Evolutionary conservation across 2,329 filamentous ascomycete species (phyloP).

Genomic region (Thelonectria blattea): DNA sequence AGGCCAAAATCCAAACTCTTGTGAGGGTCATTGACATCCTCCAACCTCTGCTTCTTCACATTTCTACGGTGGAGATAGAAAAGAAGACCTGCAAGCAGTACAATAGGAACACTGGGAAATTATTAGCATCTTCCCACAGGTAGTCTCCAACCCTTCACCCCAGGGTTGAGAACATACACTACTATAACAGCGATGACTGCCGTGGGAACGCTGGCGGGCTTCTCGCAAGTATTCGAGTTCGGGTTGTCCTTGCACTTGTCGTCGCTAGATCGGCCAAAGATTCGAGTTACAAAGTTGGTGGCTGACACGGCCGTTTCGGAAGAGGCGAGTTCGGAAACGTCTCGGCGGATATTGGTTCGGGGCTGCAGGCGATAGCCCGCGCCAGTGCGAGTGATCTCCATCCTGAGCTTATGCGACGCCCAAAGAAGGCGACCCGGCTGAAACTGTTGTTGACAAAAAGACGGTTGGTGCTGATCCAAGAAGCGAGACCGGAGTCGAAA

Average conservation of each 20-base stretch:
- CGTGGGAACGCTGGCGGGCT: slow-evolving; percentile 59
- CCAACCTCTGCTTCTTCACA: slow-evolving; percentile 70
- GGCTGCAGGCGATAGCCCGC: slow-evolving; percentile 36
- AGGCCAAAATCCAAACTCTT: slow-evolving; percentile 93
- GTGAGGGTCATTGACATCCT: slow-evolving; percentile 87
- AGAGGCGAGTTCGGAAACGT: slow-evolving; percentile 12
- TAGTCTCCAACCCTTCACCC: not conserved
- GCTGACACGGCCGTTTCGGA: slow-evolving; percentile 14
- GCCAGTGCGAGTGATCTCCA: slow-evolving; percentile 28
- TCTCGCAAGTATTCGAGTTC: slow-evolving; percentile 60
- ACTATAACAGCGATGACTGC: slow-evolving; percentile 73
- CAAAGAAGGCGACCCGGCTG: slow-evolving; percentile 8
- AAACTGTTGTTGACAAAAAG: slow-evolving; percentile 9
- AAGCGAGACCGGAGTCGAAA: slow-evolving; percentile 14
- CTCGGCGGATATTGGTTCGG: slow-evolving; percentile 36
- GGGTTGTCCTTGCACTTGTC: slow-evolving; percentile 30
- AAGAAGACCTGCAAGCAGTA: slow-evolving; percentile 69
- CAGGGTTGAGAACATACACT: slow-evolving; percentile 60
- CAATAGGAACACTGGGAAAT: slow-evolving; percentile 72
- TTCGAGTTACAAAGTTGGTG: slow-evolving; percentile 26
- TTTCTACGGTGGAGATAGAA: slow-evolving; percentile 82
- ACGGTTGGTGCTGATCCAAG: slow-evolving; percentile 22
- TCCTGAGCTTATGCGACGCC: slow-evolving; percentile 14
- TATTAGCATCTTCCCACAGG: slow-evolving; percentile 24
- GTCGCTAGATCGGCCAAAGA: slow-evolving; percentile 25